These are phyloP conservation scores for Cercospora sp. DNA, from an alignment of 2,329 filamentous ascomycete genomes.

Conservation along the genomic window DNA sequence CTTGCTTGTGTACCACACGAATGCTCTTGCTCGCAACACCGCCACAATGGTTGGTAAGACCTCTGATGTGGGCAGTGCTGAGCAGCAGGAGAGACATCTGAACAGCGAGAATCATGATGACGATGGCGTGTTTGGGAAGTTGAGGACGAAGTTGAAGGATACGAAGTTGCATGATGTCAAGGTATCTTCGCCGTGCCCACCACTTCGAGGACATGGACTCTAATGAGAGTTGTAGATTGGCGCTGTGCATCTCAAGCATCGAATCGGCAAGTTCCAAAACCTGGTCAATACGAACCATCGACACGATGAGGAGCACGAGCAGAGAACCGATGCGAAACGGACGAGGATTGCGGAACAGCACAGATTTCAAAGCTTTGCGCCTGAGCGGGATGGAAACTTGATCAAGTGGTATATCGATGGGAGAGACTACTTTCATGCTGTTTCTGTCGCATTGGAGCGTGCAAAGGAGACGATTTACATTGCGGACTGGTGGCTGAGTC, in stretches of 20 bases:
- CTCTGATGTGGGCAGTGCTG: slow-evolving; percentile 23
- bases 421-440: slow-evolving; percentile 90
- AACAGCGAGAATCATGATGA: slow-evolving; percentile 20
- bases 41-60: slow-evolving; percentile 28
- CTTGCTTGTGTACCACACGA: neutral
- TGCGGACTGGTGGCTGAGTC: slow-evolving; percentile 94
- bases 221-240: slow-evolving; percentile 45
- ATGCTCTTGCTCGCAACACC: neutral
- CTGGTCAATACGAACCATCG: slow-evolving; percentile 83
- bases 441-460: slow-evolving; percentile 83
- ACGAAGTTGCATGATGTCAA: slow-evolving; percentile 30
- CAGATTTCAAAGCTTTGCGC: slow-evolving; percentile 88
- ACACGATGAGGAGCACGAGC: slow-evolving; percentile 90
- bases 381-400: slow-evolving; percentile 78
- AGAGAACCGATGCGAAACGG: slow-evolving; percentile 79
- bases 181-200: slow-evolving; percentile 5
- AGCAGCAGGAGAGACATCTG: slow-evolving; percentile 23
- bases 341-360: slow-evolving; percentile 69
- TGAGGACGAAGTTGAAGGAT: slow-evolving; percentile 28
- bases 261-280: slow-evolving; percentile 65
- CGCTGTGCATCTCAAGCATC: slow-evolving; percentile 61
- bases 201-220: neutral
- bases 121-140: slow-evolving; percentile 17
- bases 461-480: slow-evolving; percentile 96
- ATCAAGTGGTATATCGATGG: slow-evolving; percentile 96